phyloP scores from a whole-genome alignment of 2,329 filamentous ascomycete genomes.

The Fusarium continuum region DNA sequence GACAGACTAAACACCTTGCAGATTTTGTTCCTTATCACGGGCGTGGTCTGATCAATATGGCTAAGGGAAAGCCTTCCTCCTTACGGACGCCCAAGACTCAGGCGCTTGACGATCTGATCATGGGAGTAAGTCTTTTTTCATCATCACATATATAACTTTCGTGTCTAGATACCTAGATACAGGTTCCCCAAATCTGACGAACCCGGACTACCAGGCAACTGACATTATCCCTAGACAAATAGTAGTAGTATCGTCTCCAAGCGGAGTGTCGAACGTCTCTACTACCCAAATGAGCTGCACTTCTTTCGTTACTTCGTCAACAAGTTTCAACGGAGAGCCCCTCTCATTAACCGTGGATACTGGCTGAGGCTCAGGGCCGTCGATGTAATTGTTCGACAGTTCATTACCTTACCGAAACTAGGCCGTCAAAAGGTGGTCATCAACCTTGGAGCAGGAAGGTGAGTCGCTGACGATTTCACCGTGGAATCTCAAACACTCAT shows the following conservation, averaged over 20 bases:
- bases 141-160: background rate
- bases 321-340: constrained; percentile 83
- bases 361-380: constrained; percentile 86
- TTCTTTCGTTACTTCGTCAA: constrained; percentile 90
- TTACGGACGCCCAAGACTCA: constrained; percentile 39
- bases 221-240: constrained; percentile 70
- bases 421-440: constrained; percentile 75
- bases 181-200: too few relatives aligned
- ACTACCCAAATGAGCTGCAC: constrained; percentile 79
- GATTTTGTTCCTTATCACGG: background rate
- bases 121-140: constrained; percentile 57
- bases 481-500: constrained; percentile 4
- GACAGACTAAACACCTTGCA: background rate
- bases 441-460: constrained; percentile 92
- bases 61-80: constrained; percentile 17
- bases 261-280: constrained; percentile 88
- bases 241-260: constrained; percentile 94
- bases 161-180: background rate
- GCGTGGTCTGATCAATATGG: constrained; percentile 13
- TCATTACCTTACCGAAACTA: constrained; percentile 65
- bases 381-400: constrained; percentile 76
- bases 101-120: constrained; percentile 61
- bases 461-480: constrained; percentile 52
- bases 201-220: too few relatives aligned
- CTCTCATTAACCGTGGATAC: constrained; percentile 90